Evolutionary conservation across 1,284 basidiomycete genomes (phyloP), one percentile per base, ranked within the genome.

Genomic region (Afroboletus lepidellus): DNA sequence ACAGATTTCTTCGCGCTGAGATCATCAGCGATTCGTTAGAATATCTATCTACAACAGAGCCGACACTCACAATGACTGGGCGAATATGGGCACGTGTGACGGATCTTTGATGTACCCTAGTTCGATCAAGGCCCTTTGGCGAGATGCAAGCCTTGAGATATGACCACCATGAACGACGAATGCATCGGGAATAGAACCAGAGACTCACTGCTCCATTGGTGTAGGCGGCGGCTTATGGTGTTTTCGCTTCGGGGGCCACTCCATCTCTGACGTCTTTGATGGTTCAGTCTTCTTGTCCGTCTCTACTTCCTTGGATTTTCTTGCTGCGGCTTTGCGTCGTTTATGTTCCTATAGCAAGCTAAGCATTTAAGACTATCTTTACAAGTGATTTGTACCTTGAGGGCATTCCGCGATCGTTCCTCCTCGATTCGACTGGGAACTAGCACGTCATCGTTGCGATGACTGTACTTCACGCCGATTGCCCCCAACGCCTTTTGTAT

Each of bases 361-460:
- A 30, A 66, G 52, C 32, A 21, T 25, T 23, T 15, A 30, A 18
- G 39, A 51, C 8, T 29, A 39, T 39, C 34, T 16, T 9, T 21
- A 18, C 20, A 8, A 39, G n/a, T 36, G 23, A 33, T 41, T 36
- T 56, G n/a, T 56, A 83, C 84, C 69, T 78, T 71, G n/a, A 85
- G 63, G 3, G 77, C 77, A 24, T 73, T 76, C 53, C 76, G 77
- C 3, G 81, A 76, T 34, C 81, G 76, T 53, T 81, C 78, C 47
- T 81, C 80, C 60, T 89, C 87, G 32, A 91, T 81, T 5, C 74
- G 76, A 61, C 80, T 90, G n/a, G 83, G 78, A 5, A 75, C 72
- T 13, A 90, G 72, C 13, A 90, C 72, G n/a, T 83, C 77, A 41
- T 88, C 83, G 53, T 90, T 90, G 24, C 78, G 76, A 61, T 90